These are phyloP conservation scores for Metschnikowia reukaufii DNA, from an alignment of 805 yeast species.

Conservation along the genomic window DNA sequence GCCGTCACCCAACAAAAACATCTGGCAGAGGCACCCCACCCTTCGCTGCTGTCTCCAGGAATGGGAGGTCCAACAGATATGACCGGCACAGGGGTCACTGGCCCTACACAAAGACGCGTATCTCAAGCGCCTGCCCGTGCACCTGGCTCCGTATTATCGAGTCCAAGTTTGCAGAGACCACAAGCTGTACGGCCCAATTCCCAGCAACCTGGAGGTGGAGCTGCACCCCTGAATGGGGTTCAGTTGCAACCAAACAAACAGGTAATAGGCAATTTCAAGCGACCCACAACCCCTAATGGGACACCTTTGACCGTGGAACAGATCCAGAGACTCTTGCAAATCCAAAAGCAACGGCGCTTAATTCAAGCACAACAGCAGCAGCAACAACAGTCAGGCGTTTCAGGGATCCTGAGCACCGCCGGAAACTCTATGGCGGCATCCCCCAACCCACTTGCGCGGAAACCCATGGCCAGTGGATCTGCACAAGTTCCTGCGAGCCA, in stretches of 20 bases:
- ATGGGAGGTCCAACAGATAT: constrained; percentile 15
- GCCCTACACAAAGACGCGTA: constrained; percentile 4
- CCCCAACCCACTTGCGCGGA: constrained; percentile 2
- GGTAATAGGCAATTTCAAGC: constrained; percentile 21
- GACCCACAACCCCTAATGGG: constrained; percentile 54
- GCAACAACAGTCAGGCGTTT: not conserved
- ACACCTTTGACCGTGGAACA: constrained; percentile 62
- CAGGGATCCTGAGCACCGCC: not conserved
- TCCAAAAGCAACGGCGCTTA: constrained; percentile 51
- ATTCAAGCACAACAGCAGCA: constrained; percentile 44
- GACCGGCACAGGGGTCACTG: not conserved
- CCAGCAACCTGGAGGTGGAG: not conserved
- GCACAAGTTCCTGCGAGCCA: not conserved
- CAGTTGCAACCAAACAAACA: constrained; percentile 15
- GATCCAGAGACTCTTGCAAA: constrained; percentile 54
- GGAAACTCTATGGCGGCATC: not conserved
- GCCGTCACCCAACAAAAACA: constrained; percentile 39
- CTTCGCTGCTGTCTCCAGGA: constrained; percentile 10
- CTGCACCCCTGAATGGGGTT: not conserved
- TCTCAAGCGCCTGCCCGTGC: constrained; percentile 8
- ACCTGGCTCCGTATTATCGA: not conserved
- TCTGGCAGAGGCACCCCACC: constrained; percentile 6
- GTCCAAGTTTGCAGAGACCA: constrained; percentile 3
- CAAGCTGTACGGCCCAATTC: constrained; percentile 2
- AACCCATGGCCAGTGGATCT: not conserved